phyloP scores from a whole-genome alignment of 2,329 filamentous ascomycete species.

The Metarhizium rileyi region DNA sequence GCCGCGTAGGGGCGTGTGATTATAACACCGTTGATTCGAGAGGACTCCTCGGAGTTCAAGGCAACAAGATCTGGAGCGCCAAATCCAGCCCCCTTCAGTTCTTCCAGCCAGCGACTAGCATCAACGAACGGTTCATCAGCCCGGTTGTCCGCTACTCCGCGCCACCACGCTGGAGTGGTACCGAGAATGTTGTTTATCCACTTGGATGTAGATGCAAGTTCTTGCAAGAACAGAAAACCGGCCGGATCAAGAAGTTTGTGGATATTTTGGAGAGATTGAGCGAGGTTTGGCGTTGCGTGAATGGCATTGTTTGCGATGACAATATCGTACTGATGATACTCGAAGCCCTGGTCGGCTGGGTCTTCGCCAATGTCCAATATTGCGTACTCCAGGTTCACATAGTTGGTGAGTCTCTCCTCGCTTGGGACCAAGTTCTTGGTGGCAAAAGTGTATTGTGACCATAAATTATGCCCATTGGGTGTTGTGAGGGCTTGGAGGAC shows the following conservation, averaged over 20 bases:
- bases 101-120: conserved; percentile 15
- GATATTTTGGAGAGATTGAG: neutral
- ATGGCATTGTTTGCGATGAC: conserved; percentile 7
- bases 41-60: neutral
- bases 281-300: conserved; percentile 3
- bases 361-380: conserved; percentile 16
- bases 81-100: conserved; percentile 18
- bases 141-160: conserved; percentile 19
- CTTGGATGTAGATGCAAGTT: neutral
- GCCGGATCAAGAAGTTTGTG: conserved; percentile 1
- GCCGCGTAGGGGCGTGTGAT: neutral
- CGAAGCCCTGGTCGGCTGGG: conserved; percentile 4
- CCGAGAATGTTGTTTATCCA: conserved; percentile 15
- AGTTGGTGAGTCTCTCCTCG: neutral
- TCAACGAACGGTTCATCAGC: conserved; percentile 16
- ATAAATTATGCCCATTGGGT: neutral
- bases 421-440: too few relatives aligned
- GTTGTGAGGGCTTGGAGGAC: neutral
- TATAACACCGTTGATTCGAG: conserved; percentile 1
- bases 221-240: conserved; percentile 3
- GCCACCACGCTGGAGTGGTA: conserved; percentile 24
- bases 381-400: conserved; percentile 11
- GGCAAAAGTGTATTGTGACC: neutral
- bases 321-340: conserved; percentile 5
- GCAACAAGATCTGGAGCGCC: neutral